Evolutionary conservation across 805 yeast genomes (phyloP), one percentile per base, ranked within the genome.

Genomic region (Spathaspora hagerdaliae): DNA sequence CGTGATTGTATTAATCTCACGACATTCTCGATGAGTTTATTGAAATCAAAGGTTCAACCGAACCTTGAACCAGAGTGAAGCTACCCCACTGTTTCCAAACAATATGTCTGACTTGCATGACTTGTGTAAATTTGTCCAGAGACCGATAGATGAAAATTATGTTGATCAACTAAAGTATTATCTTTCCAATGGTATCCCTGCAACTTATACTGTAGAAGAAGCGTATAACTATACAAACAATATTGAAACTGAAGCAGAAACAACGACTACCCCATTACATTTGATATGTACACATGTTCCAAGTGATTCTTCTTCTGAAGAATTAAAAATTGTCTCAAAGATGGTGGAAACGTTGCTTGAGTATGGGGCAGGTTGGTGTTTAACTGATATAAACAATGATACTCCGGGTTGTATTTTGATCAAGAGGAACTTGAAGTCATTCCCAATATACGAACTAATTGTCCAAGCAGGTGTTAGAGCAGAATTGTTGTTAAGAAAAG

Each of bases 291-390:
- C 81, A 38, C 71, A 78, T 38, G 54, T 84, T 10, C 75, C 75
- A 1, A 75, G 77, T 0, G 77, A 79, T 48, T 47, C 64, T 2
- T 56, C 65, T 0, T 72, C 64, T 0, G 85, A 80, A 45, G 71
- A 73, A 45, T 51, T 59, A 0, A 41, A 39, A 2, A 70, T 79
- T 1, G 74, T 83, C 0, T 47, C 66, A 31, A 61, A 65, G 10
- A 74, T 91, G 81, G 81, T 88, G 47, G 78, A 79, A 27, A 74
- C 71, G 15, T 63, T 91, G 47, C 83, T 91, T 52, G 81, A 87
- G 57, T 85, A 81, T 60, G 97, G 97, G 27, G 96, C 96, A 0
- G 96, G 95, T 8, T 91, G 97, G 97, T 83, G 85, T 63, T 73
- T 87, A 54, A 69, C 82, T 2, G 95, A 90, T 60, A 76, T 72